Evolutionary conservation across 305 asterid species (phyloP).

Genomic region (Lippia alba): DNA sequence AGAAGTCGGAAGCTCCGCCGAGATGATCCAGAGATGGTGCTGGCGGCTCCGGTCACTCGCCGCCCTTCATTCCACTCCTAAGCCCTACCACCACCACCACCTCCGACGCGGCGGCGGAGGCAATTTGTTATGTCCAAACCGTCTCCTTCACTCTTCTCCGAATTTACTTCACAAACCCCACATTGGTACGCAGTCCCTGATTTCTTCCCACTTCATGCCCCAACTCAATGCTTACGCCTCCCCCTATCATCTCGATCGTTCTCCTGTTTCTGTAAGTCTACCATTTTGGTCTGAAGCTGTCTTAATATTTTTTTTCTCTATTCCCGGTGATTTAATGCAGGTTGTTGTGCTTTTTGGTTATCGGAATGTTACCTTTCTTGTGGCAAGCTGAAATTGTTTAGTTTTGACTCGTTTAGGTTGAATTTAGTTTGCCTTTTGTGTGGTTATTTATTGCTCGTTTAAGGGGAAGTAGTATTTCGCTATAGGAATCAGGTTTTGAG

Average conservation of each 20-base stretch:
- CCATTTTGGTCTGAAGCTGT: not conserved
- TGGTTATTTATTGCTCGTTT: not conserved
- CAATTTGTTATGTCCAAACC: constrained; percentile 31
- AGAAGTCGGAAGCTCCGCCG: not conserved
- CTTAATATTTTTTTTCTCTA: not conserved
- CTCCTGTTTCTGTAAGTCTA: constrained; percentile 46
- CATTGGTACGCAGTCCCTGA: constrained; percentile 22
- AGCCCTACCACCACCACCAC: constrained; percentile 34
- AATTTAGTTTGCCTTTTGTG: not conserved
- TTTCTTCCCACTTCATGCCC: constrained; percentile 41
- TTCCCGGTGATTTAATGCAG: constrained; percentile 2
- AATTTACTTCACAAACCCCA: constrained; percentile 37
- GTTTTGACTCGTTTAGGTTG: constrained; percentile 1
- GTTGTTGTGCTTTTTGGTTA: not conserved
- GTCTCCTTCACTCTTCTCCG: constrained; percentile 47
- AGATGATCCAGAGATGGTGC: constrained; percentile 73
- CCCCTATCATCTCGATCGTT: constrained; percentile 35
- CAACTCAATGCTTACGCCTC: constrained; percentile 36
- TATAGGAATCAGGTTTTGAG: not conserved
- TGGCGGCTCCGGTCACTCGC: constrained; percentile 64
- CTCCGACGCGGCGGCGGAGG: constrained; percentile 12
- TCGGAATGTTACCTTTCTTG: not conserved
- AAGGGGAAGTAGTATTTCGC: not conserved
- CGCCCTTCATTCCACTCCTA: constrained; percentile 44
- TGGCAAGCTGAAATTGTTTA: constrained; percentile 6